Evolutionary conservation across 345 rosid species (phyloP), one percentile per base, ranked within the genome.

Genomic region (Psidium guajava): DNA sequence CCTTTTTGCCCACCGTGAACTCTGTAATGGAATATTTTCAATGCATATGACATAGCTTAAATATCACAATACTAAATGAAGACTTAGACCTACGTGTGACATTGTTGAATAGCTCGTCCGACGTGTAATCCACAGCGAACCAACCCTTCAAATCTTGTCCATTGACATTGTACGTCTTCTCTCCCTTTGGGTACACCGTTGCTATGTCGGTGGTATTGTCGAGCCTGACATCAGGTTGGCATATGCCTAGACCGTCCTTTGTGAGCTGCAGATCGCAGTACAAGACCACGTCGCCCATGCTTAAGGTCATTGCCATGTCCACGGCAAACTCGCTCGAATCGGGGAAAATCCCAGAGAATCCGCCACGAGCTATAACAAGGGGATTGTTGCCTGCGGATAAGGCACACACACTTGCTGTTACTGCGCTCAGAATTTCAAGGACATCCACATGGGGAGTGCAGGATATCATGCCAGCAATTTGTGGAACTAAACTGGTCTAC

Each of bases 281-380:
- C 87, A 95, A 5, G 74, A 92, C 88, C 84, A 91, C 81, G 3
- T 87, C 89, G 3, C 91, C 56, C 3, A 88, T 20, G 86, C 91
- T 89, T 4, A 90, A 58, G 1, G 88, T 47, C 14, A 85, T 20
- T 13, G 92, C 92, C 90, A 92, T 86, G 54, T 87, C 87, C 12
- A 84, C 89, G 2, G 98, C 98, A 22, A 80, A 83, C 44, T 81
- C 52, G n/a, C 93, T 90, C 0, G 96, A 94, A 86, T 95, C 96
- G 0, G 99, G 99, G 85, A 94, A 93, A 20, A 94, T 81, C 81
- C 99, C 98, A 0, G 98, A 92, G 85, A 94, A 93, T 28, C 99
- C 98, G 0, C 98, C 99, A 4, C 96, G 93, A 0, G 98, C 98
- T 28, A 95, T 87, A 25, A 95, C 93, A 32, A 87, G 86, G 32